Conservation (phyloP, 306 rosid species). For the Clitoria ternatea region DNA sequence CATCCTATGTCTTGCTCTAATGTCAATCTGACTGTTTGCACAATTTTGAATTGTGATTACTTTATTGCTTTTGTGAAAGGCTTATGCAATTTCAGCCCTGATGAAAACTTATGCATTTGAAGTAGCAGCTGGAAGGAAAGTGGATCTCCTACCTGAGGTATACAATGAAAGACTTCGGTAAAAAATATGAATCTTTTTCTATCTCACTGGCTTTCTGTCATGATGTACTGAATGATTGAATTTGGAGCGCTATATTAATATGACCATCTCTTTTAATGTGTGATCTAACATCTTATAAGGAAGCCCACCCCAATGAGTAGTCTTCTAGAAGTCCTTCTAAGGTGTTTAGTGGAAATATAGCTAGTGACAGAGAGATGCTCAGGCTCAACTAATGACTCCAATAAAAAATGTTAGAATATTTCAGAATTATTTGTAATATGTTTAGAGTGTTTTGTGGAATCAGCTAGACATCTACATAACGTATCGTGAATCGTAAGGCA, state of each 20-base stretch:
- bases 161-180: constrained; percentile 4
- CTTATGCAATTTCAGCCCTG: constrained; percentile 79
- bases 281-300: neutral
- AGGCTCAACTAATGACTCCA: neutral
- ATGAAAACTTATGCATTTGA: constrained; percentile 84
- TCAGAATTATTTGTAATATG: neutral
- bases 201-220: neutral
- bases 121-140: constrained; percentile 68
- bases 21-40: neutral
- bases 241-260: neutral
- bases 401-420: neutral
- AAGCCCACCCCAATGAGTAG: neutral
- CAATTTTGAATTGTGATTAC: constrained; percentile 18
- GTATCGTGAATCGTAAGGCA: no score
- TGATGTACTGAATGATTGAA: constrained; percentile 6
- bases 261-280: neutral
- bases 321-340: neutral
- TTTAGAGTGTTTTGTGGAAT: neutral
- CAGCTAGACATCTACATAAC: no score
- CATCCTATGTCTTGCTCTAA: neutral
- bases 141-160: constrained; percentile 87
- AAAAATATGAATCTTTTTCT: neutral
- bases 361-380: neutral
- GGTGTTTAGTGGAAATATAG: no score
- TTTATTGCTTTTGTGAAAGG: constrained; percentile 52